phyloP scores from a whole-genome alignment of 2,329 filamentous ascomycete genomes.

The Pseudogymnoascus sp. region DNA sequence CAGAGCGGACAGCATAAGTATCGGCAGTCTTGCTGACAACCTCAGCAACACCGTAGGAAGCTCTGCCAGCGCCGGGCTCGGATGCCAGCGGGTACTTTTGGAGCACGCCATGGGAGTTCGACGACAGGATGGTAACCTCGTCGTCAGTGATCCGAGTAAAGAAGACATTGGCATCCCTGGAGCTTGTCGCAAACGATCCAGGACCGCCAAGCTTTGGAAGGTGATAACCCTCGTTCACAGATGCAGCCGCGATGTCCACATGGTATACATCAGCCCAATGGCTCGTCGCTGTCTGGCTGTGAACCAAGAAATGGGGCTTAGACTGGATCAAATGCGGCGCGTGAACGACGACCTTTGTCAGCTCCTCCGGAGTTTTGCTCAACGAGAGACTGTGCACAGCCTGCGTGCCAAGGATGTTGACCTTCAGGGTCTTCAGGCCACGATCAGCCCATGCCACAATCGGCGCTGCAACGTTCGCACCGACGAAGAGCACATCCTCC shows the following conservation, averaged over 20 bases:
- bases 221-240: constrained; percentile 68
- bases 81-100: constrained; percentile 60
- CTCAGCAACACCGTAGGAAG: constrained; percentile 68
- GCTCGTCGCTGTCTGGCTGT: constrained; percentile 59
- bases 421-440: constrained; percentile 50
- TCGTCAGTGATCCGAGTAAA: constrained; percentile 74
- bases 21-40: constrained; percentile 61
- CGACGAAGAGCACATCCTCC: constrained; percentile 63
- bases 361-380: constrained; percentile 36
- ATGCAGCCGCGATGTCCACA: constrained; percentile 60
- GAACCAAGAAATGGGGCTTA: constrained; percentile 74
- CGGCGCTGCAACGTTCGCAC: constrained; percentile 65
- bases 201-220: constrained; percentile 61
- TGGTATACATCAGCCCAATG: constrained; percentile 85
- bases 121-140: constrained; percentile 67
- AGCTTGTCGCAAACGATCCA: constrained; percentile 73
- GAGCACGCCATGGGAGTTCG: constrained; percentile 65
- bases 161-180: constrained; percentile 71
- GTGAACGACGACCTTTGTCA: constrained; percentile 57
- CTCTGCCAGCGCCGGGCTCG: constrained; percentile 33
- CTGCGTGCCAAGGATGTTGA: constrained; percentile 61
- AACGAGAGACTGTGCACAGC: constrained; percentile 46
- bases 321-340: constrained; percentile 65
- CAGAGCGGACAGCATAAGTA: constrained; percentile 69
- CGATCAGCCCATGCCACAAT: constrained; percentile 69